Base-by-base conservation (phyloP, 345 rosid species). In the Salix purpurea region DNA sequence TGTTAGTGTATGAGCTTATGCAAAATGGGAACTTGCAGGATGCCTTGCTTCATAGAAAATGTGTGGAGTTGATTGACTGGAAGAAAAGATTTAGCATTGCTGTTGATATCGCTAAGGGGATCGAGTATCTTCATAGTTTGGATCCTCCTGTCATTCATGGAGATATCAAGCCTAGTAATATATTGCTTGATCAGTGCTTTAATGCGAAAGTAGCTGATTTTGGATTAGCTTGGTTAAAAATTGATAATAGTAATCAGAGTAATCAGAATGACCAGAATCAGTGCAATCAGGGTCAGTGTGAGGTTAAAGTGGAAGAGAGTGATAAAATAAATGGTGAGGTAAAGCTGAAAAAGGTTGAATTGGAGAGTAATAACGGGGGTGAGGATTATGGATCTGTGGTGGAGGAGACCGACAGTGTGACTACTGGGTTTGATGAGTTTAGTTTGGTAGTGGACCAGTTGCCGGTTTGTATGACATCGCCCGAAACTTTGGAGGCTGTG, bases 81-180 rank as follows among this genome's bases (percentile, higher is more conserved):
- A 84, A 76, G 39, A 86, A 84, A 61, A 78, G 99, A 66, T 85
- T 93, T 48, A 76, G 82, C 2, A 68, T 90, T 32, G 90, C 88
- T 0, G 67, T 87, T 36, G 94, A 91, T 23, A 84, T 95, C 34
- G 99, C 97, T 36, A 85, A 76, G 76, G 99, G 97, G 56, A 81
- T 93, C 7, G 87, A 87, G 52, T 86, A 93, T 65, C 90, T 95
- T 44, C 99, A 95, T 68, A 68, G 90, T 21, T 75, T 92, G 78
- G 81, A 83, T 72, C 94, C 94, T 18, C 92, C 93, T 9, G 94
- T 90, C 56, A 89, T 95, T 58, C 97, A 95, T 28, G 97, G 97
- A 7, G 99, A 95, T 76, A 82, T 95, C 39, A 95, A 95, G 76
- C 97, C 97, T 9, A 93, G 97, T 65, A 95, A 95, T 67, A 71